Percentiles rank a stretch among this genome's conserved stretches.
Conservation (phyloP, 352 stramenopile genomes). For the Phytopythium ostracodes region DNA sequence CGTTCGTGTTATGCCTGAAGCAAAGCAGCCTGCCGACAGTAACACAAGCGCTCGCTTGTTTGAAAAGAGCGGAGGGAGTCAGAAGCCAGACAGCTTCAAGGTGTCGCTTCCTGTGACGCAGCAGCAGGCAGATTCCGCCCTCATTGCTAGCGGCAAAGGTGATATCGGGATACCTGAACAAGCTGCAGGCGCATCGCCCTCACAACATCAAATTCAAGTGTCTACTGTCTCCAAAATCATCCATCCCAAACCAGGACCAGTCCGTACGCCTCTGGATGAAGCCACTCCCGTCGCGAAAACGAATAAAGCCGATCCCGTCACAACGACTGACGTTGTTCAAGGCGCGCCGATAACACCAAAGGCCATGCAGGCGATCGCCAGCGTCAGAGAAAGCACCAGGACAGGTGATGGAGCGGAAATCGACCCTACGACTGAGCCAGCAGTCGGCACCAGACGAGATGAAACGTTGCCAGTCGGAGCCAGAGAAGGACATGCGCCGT, state of each 20-base stretch:
- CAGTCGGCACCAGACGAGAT: not conserved
- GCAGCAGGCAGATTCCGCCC: not conserved
- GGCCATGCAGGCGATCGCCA: not conserved
- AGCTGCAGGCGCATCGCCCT: not conserved
- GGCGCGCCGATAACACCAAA: not conserved
- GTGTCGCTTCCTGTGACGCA: not conserved
- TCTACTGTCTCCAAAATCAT: no score
- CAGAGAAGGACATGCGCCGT: not conserved
- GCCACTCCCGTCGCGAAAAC: not conserved
- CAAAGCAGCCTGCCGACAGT: not conserved
- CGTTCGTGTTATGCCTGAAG: not conserved
- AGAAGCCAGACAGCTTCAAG: not conserved
- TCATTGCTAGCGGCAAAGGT: not conserved
- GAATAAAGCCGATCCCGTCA: not conserved
- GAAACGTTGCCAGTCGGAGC: not conserved
- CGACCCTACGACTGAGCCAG: not conserved
- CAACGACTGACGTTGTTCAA: not conserved
- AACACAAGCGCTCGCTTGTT: not conserved
- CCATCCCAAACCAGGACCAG: not conserved
- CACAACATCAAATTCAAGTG: not conserved
- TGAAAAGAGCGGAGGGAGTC: not conserved
- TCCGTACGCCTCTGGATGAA: not conserved
- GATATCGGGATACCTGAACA: not conserved
- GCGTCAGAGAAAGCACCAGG: not conserved
- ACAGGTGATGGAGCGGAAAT: not conserved